Evolutionary conservation across 176 grass and related monocot genomes (phyloP), one percentile per base, ranked within the genome.

Genomic region (Zoysia japonica): DNA sequence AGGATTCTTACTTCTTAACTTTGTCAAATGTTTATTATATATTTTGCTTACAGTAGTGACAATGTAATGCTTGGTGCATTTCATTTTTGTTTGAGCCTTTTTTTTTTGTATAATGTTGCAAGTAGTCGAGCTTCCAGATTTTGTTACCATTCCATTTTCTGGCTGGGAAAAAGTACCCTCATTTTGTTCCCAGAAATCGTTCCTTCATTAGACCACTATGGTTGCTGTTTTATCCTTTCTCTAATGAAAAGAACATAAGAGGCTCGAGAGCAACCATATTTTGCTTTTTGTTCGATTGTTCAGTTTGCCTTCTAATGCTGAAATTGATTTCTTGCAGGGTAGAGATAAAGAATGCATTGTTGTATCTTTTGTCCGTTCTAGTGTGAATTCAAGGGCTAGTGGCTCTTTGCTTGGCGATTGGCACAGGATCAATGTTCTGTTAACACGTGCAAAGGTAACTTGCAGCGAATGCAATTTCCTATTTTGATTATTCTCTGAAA

Each of bases 261-360:
- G 46, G 50, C 38, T 75, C 68, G 60, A 38, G 35, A 74, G 36
- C 20, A 42, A 19, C 60, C 47, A 41, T 65, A 28, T 64, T 87
- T 80, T 60, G 35, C n/a, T 77, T 76, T n/a, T 52, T 39, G 49
- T 84, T 75, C 11, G 5, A 47, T 45, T 45, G 44, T 45, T 45
- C 45, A 47, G 45, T 45, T 54, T 13, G 12, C 59, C 42, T 79
- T 43, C 51, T 84, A 67, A 70, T 12, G 20, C 57, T 77, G 45
- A 78, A 62, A 43, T 56, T 4, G 48, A 78, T 47, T 70, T 85
- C 2, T 80, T 92, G 47, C 91, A 98, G 92, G 92, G 92, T 77
- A 94, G 96, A 61, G 96, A 98, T 82, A 98, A 98, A 68, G 92
- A 98, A 78, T 98, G 96, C 51, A 88, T 98, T 57, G 77, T 98